These are phyloP conservation scores for Cytospora mali DNA, from an alignment of 2,329 filamentous ascomycete species.

Conservation along the genomic window DNA sequence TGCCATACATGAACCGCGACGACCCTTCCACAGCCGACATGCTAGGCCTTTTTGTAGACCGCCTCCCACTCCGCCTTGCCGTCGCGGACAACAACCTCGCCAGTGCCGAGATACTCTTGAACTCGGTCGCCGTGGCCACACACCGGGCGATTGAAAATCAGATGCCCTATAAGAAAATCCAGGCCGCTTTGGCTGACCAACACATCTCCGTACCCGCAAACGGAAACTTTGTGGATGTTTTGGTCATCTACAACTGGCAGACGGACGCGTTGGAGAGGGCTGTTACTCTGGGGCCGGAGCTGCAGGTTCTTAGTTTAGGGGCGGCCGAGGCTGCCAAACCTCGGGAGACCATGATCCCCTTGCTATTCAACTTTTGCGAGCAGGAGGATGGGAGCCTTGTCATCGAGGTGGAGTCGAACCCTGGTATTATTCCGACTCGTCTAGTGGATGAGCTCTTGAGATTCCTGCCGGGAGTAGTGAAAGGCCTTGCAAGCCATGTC, in stretches of 20 bases:
- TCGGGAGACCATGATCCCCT: background rate
- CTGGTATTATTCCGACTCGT: background rate
- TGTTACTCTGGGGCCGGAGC: background rate
- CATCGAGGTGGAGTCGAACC: background rate
- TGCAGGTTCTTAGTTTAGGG: background rate
- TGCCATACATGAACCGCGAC: background rate
- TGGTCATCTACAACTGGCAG: conserved; percentile 3
- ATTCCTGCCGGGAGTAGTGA: background rate
- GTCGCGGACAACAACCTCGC: background rate
- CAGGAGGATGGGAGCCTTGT: background rate
- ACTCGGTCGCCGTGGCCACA: background rate
- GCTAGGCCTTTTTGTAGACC: background rate
- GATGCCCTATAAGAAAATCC: background rate
- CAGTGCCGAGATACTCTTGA: background rate
- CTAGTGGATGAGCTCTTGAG: background rate
- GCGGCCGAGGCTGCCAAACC: background rate
- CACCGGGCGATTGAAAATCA: background rate
- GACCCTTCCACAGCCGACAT: background rate
- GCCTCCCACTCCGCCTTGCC: background rate
- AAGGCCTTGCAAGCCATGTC: background rate
- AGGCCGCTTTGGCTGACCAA: background rate
- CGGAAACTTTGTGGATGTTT: background rate
- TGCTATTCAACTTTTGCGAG: background rate
- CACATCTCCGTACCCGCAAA: background rate
- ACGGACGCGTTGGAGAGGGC: background rate